phyloP scores from a whole-genome alignment of 2,329 filamentous ascomycete species.

The Orbilia quercus region DNA sequence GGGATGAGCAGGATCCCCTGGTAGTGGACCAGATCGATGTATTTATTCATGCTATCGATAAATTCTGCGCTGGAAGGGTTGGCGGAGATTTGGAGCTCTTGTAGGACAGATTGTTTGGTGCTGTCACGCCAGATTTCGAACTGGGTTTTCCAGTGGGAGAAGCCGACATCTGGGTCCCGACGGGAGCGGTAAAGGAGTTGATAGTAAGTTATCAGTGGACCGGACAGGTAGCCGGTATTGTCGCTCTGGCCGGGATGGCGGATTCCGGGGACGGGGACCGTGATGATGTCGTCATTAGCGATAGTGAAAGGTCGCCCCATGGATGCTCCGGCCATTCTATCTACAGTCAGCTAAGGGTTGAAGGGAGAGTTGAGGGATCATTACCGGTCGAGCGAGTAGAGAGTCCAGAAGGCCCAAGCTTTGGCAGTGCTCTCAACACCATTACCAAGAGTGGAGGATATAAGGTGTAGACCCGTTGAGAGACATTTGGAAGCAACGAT shows the following conservation, averaged over 20 bases:
- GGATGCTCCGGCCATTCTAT: conserved; percentile 44
- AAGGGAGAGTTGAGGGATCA: background rate
- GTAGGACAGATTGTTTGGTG: conserved; percentile 31
- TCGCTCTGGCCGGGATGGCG: conserved; percentile 30
- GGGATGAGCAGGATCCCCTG: conserved; percentile 48
- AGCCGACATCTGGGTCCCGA: conserved; percentile 38
- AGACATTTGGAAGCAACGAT: conserved; percentile 42
- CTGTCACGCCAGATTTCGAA: conserved; percentile 26
- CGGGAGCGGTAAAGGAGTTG: conserved; percentile 41
- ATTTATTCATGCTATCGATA: conserved; percentile 45
- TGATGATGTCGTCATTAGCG: conserved; percentile 52
- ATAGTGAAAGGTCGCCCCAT: conserved; percentile 54
- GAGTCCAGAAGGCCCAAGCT: conserved; percentile 52
- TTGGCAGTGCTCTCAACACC: conserved; percentile 45
- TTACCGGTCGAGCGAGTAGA: conserved; percentile 54
- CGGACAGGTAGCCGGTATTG: conserved; percentile 43
- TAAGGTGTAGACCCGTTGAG: conserved; percentile 44
- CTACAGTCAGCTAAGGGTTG: background rate
- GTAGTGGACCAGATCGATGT: conserved; percentile 47
- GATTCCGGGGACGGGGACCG: conserved; percentile 42
- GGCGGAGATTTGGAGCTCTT: conserved; percentile 10
- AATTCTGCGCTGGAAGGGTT: conserved; percentile 23
- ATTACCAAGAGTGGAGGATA: conserved; percentile 45
- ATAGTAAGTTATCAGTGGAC: conserved; percentile 45
- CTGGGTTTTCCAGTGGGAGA: conserved; percentile 26